phyloP scores from a whole-genome alignment of 257 asterid species.

The Gardenia jasminoides region DNA sequence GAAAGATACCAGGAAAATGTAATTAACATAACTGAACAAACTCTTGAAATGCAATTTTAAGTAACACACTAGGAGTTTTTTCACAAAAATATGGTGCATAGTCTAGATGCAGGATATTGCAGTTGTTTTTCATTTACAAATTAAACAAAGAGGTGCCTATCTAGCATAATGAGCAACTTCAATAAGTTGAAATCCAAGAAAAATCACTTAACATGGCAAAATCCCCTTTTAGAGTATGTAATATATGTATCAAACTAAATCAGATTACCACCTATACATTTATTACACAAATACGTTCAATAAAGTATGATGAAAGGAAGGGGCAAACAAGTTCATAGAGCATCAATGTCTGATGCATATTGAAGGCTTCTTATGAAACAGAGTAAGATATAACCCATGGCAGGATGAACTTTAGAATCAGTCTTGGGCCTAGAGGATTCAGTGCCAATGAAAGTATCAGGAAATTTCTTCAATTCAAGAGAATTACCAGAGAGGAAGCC shows the following conservation, averaged over 20 bases:
- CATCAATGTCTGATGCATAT: background rate
- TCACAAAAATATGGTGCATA: background rate
- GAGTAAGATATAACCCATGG: background rate
- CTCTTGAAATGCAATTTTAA: background rate
- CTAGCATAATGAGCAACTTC: background rate
- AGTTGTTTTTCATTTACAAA: background rate
- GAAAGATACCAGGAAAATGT: background rate
- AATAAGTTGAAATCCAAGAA: background rate
- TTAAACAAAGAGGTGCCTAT: background rate
- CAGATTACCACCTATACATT: background rate
- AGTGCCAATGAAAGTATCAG: background rate
- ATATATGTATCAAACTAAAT: background rate
- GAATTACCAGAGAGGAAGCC: conserved; percentile 64
- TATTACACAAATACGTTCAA: background rate
- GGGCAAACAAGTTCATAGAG: background rate
- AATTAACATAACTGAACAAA: background rate
- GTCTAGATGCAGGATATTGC: background rate
- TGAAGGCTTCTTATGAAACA: background rate
- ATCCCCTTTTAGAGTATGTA: background rate
- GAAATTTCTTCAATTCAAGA: background rate
- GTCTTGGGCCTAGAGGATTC: background rate
- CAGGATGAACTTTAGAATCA: background rate
- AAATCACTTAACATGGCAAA: background rate
- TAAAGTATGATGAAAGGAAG: background rate
- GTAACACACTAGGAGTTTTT: background rate